Percentiles rank a stretch among this genome's conserved stretches.
Conservation (phyloP, 495 filamentous ascomycete species). For the Arthonia radiata region DNA sequence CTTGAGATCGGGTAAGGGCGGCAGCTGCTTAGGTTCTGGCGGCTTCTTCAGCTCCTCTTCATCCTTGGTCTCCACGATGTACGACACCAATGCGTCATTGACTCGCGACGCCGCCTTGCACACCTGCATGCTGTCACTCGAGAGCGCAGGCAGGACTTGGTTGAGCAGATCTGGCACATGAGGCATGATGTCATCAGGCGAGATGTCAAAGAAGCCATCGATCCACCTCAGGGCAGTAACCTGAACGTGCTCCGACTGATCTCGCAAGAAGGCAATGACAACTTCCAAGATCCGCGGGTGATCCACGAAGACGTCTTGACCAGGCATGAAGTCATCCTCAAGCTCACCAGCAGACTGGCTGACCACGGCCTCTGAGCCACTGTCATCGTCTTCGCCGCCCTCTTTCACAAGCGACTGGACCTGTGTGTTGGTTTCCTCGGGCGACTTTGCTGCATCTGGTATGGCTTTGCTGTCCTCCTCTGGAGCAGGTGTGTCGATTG, state of each 20-base stretch:
- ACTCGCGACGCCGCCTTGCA: slow-evolving; percentile 69
- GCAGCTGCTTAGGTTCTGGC: slow-evolving; percentile 14
- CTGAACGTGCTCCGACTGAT: slow-evolving; percentile 45
- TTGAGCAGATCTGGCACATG: slow-evolving; percentile 82
- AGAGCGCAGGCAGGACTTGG: slow-evolving; percentile 83
- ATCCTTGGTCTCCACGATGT: slow-evolving; percentile 74
- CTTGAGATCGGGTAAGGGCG: slow-evolving; percentile 6
- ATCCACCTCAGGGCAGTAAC: slow-evolving; percentile 86
- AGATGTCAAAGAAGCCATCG: slow-evolving; percentile 88
- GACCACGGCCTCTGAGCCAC: slow-evolving; percentile 23
- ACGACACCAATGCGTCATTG: slow-evolving; percentile 71
- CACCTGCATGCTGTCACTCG: slow-evolving; percentile 69
- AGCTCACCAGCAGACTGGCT: no score
- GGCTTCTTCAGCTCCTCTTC: slow-evolving; percentile 22
- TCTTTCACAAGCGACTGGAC: no score
- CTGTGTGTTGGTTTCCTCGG: slow-evolving; percentile 23
- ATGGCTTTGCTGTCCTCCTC: no score
- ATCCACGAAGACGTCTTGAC: slow-evolving; percentile 90
- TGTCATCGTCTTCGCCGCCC: slow-evolving; percentile 2
- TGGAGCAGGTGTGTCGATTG: no score
- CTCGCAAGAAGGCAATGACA: slow-evolving; percentile 42
- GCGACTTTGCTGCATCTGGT: slow-evolving; percentile 33
- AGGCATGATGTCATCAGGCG: slow-evolving; percentile 85
- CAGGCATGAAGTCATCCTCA: slow-evolving; percentile 89
- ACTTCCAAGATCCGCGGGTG: slow-evolving; percentile 81